A percentile compares a stretch with the other conserved stretches of the same genome.
These are phyloP conservation scores for Ustilago loliicola DNA, from an alignment of 1,284 basidiomycete species.

Conservation along the genomic window DNA sequence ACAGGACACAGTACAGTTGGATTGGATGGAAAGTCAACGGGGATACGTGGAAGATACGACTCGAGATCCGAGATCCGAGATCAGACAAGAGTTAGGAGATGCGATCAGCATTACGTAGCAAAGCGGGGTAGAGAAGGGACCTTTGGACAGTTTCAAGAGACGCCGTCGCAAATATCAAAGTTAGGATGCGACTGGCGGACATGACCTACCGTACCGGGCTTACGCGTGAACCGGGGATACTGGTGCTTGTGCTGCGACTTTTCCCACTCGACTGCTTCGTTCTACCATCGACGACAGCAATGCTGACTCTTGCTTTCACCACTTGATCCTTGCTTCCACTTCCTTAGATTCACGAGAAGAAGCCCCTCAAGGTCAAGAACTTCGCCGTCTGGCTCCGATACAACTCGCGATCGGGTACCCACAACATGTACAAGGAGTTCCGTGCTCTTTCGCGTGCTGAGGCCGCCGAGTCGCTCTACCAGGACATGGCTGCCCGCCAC, in stretches of 20 bases:
- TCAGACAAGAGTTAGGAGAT: background rate
- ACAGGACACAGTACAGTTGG: background rate
- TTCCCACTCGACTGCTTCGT: background rate
- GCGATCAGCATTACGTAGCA: background rate
- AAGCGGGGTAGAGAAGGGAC: background rate
- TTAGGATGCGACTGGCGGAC: background rate
- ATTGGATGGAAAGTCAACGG: background rate
- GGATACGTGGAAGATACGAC: background rate
- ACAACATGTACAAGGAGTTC: constrained; percentile 85
- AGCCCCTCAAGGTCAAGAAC: constrained; percentile 98
- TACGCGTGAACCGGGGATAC: background rate
- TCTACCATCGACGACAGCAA: constrained; percentile 1
- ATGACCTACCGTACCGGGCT: background rate
- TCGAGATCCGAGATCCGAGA: background rate
- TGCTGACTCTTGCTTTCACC: constrained; percentile 14
- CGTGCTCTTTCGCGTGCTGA: constrained; percentile 93
- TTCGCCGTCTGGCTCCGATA: constrained; percentile 99
- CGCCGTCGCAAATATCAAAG: background rate
- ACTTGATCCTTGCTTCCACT: background rate
- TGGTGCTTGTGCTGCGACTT: background rate
- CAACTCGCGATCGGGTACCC: constrained; percentile 73
- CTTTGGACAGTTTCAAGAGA: background rate
- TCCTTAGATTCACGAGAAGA: constrained; percentile 79
- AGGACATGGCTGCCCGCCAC: constrained; percentile 99
- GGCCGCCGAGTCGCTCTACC: constrained; percentile 96